phyloP scores from a whole-genome alignment of 495 filamentous ascomycete genomes.

The Penicillium turbatum region DNA sequence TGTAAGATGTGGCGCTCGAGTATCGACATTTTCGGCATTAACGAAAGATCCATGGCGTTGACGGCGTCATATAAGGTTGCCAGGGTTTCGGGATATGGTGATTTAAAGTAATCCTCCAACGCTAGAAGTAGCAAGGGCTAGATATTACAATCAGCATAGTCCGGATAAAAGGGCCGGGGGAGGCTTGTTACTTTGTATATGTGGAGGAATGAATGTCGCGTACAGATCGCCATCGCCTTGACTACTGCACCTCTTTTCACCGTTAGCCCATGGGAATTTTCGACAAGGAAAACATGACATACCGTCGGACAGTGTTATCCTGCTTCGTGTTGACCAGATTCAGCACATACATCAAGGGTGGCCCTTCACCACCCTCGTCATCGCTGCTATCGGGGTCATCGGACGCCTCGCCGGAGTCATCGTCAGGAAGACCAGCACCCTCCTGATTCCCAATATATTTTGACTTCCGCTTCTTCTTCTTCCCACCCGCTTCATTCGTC shows the following conservation, averaged over 20 bases:
- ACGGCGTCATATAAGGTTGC: slow-evolving; percentile 84
- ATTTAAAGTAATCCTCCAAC: slow-evolving; percentile 95
- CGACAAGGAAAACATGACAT: slow-evolving; percentile 13
- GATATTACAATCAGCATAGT: slow-evolving; percentile 16
- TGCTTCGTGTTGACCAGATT: slow-evolving; percentile 98
- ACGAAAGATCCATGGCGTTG: slow-evolving; percentile 92
- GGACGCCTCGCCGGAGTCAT: slow-evolving; percentile 44
- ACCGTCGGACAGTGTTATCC: slow-evolving; percentile 83
- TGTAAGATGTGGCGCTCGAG: slow-evolving; percentile 86
- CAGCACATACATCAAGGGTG: slow-evolving; percentile 94
- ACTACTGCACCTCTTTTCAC: slow-evolving; percentile 76
- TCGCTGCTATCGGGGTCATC: slow-evolving; percentile 51
- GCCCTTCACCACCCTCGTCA: slow-evolving; percentile 61
- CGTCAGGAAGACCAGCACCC: slow-evolving; percentile 43
- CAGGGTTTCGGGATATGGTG: slow-evolving; percentile 84
- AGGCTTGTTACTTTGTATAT: slow-evolving; percentile 82
- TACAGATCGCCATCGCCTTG: slow-evolving; percentile 99
- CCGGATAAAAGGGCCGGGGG: background rate
- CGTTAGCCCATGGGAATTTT: background rate
- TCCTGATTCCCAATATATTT: slow-evolving; percentile 48
- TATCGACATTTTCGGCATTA: slow-evolving; percentile 81
- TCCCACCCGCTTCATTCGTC: slow-evolving; percentile 53
- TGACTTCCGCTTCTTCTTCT: slow-evolving; percentile 49
- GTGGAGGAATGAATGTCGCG: slow-evolving; percentile 94
- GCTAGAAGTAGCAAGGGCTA: slow-evolving; percentile 91